A percentile compares a stretch with the other conserved stretches of the same genome.
Evolutionary conservation across 192 early-diverging fungal species (phyloP).

Genomic region (Coemansia sp.): DNA sequence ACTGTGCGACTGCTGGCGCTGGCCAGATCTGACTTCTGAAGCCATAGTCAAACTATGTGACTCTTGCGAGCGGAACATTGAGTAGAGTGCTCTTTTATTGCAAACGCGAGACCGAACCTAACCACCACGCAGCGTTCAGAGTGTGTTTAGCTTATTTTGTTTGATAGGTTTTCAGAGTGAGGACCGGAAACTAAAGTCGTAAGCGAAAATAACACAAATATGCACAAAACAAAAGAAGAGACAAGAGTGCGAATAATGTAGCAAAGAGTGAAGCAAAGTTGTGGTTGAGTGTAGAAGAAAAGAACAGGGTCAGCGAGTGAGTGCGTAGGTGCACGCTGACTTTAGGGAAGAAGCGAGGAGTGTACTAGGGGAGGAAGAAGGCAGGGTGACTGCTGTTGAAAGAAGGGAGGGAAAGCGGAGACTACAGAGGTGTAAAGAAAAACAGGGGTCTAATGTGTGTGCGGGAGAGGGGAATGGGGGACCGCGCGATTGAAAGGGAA

Average conservation of each 20-base stretch:
- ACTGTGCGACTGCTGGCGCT: slow-evolving; percentile 8
- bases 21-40: slow-evolving; percentile 12
- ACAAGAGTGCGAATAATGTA: not conserved
- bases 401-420: slow-evolving; percentile 14
- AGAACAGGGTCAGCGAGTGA: slow-evolving; percentile 8
- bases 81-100: not conserved
- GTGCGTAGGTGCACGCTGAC: slow-evolving; percentile 8
- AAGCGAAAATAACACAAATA: not conserved
- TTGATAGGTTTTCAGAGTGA: too few relatives aligned
- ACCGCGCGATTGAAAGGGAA: slow-evolving; percentile 6
- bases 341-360: slow-evolving; percentile 4
- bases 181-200: not conserved
- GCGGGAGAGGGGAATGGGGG: slow-evolving; percentile 4
- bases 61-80: slow-evolving; percentile 25
- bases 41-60: slow-evolving; percentile 10
- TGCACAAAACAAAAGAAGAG: not conserved
- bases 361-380: not conserved
- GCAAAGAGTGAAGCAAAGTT: not conserved
- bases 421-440: slow-evolving; percentile 10
- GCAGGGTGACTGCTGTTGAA: slow-evolving; percentile 26
- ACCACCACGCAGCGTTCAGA: not conserved
- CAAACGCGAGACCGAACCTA: not conserved
- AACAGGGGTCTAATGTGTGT: slow-evolving; percentile 2
- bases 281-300: not conserved
- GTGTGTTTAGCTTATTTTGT: too few relatives aligned